Conservation (phyloP, 345 rosid species). For the Linum tenue region DNA sequence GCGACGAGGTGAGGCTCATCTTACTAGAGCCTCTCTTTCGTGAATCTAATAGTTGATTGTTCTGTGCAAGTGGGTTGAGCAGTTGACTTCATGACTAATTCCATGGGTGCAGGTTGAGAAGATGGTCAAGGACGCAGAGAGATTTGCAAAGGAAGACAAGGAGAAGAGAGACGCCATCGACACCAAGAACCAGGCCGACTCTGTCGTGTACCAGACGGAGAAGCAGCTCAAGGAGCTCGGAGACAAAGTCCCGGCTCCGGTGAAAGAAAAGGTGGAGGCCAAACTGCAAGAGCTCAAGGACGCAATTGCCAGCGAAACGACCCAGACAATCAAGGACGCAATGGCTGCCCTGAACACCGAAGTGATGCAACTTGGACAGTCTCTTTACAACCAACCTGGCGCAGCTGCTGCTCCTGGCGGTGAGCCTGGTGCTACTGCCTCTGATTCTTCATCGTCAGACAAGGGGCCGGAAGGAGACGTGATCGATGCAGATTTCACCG, state of each 20-base stretch:
- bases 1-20: constrained; percentile 55
- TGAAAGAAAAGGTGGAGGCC: constrained; percentile 82
- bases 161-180: constrained; percentile 94
- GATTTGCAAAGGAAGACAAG: constrained; percentile 77
- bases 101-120: constrained; percentile 46
- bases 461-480: constrained; percentile 79
- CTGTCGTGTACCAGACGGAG: constrained; percentile 85
- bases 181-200: constrained; percentile 97
- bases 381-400: constrained; percentile 84
- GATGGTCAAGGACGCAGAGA: constrained; percentile 92
- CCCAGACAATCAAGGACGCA: constrained; percentile 71
- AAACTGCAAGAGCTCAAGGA: constrained; percentile 80
- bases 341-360: constrained; percentile 87
- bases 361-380: constrained; percentile 91
- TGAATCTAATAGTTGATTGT: too few species aligned
- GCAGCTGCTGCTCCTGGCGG: constrained; percentile 11
- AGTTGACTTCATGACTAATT: not conserved
- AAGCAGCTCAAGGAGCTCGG: constrained; percentile 91
- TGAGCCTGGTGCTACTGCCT: constrained; percentile 41
- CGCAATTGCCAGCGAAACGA: constrained; percentile 51
- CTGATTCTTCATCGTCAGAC: constrained; percentile 33
- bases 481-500: constrained; percentile 84
- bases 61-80: too few species aligned
- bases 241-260: constrained; percentile 76
- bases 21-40: too few species aligned